Percentiles rank a stretch among this genome's conserved stretches.
Evolutionary conservation across 164 flowering plant genomes (phyloP).

Genomic region (Amborella trichopoda): DNA sequence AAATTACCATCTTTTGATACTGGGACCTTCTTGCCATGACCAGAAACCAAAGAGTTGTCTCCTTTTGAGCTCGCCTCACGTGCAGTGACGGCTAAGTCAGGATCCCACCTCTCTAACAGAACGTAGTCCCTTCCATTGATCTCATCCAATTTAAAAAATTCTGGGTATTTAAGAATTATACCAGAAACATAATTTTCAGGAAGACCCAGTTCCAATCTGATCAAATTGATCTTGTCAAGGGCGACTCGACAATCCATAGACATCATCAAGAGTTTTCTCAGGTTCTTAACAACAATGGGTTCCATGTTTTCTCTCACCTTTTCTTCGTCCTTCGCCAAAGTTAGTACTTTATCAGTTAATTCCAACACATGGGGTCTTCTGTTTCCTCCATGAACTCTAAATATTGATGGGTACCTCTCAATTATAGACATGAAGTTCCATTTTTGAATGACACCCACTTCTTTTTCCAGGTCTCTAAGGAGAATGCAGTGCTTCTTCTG

Average conservation of each 20-base stretch:
- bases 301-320: slow-evolving; percentile 49
- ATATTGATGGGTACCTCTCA: slow-evolving; percentile 76
- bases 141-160: slow-evolving; percentile 50
- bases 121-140: slow-evolving; percentile 47
- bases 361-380: slow-evolving; percentile 43
- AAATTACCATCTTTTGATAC: slow-evolving; percentile 74
- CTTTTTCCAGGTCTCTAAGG: slow-evolving; percentile 75
- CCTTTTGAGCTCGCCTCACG: slow-evolving; percentile 55
- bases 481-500: slow-evolving; percentile 40
- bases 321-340: slow-evolving; percentile 42
- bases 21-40: slow-evolving; percentile 13
- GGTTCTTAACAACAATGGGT: slow-evolving; percentile 64
- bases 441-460: slow-evolving; percentile 83
- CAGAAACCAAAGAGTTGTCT: slow-evolving; percentile 1
- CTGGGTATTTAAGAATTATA: slow-evolving; percentile 63
- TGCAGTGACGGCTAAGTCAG: slow-evolving; percentile 64
- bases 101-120: slow-evolving; percentile 80
- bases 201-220: slow-evolving; percentile 58
- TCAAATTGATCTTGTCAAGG: slow-evolving; percentile 50
- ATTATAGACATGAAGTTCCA: slow-evolving; percentile 85
- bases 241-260: slow-evolving; percentile 78
- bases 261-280: slow-evolving; percentile 87
- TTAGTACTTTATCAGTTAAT: slow-evolving; percentile 51
- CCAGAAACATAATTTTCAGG: slow-evolving; percentile 43
- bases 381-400: slow-evolving; percentile 47